Evolutionary conservation across 257 asterid genomes (phyloP).

Genomic region (Fraxinus cuspidata): DNA sequence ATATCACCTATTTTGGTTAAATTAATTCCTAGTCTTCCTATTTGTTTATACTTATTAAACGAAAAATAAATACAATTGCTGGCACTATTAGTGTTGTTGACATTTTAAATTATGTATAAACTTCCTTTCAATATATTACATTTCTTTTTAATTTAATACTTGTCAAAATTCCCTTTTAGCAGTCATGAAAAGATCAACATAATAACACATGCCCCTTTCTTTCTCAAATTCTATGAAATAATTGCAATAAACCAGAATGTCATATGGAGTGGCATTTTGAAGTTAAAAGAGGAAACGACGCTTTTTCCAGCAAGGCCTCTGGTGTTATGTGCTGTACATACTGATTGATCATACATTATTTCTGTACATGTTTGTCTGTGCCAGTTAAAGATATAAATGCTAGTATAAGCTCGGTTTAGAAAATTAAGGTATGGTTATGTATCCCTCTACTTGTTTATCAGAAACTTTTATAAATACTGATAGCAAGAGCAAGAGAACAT

Average conservation of each 20-base stretch:
- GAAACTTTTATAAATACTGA: background rate
- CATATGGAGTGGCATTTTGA: background rate
- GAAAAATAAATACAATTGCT: constrained; percentile 28
- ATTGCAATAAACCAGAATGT: background rate
- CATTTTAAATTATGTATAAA: constrained; percentile 8
- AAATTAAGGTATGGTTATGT: background rate
- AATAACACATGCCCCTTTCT: background rate
- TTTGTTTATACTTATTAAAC: constrained; percentile 10
- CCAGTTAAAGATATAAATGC: background rate
- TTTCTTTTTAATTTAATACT: background rate
- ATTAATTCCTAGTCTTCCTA: constrained; percentile 18
- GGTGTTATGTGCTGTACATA: background rate
- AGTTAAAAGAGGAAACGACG: background rate
- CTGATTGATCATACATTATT: background rate
- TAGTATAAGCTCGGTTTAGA: background rate
- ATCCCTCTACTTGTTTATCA: background rate
- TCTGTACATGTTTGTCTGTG: background rate
- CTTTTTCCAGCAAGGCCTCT: background rate
- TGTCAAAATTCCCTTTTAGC: background rate
- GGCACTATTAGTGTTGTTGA: constrained; percentile 18
- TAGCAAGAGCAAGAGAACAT: background rate
- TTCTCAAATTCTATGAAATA: background rate
- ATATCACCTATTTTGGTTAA: constrained; percentile 65
- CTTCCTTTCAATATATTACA: constrained; percentile 19
- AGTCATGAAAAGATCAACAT: background rate